Evolutionary conservation across 345 rosid species (phyloP), one percentile per base, ranked within the genome.

Genomic region (Garcia nutans): DNA sequence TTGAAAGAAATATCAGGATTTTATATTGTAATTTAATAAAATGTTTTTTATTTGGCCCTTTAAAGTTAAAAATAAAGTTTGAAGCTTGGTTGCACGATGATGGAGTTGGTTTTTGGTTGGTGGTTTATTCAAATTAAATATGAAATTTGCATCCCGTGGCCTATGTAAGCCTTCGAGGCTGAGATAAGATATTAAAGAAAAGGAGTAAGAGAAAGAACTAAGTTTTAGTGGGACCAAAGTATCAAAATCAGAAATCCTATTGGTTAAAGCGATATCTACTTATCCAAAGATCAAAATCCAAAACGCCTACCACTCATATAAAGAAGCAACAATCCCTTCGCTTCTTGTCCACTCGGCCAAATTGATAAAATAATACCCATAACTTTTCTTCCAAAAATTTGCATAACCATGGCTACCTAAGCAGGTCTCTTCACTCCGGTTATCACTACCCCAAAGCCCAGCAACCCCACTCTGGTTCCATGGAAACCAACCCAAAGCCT

Each of bases 401-500:
- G 62, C 71, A 76, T 65, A 74, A 72, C 79, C 55, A 91, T 91
- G 96, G 92, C 94, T 81, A 82, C 91, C 42, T 92, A 87, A 82
- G 84, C 94, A 41, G 84, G 85, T 45, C 79, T 88, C 87, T 81
- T 88, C 78, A 82, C 83, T 77, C 85, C 90, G 17, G 76, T 88
- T 74, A 70, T 91, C 74, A 74, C 84, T 54, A 74, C 91, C 74
- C 76, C 83, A 22, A 83, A 86, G 65, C 75, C 87, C 45, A 80
- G 61, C 23, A 72, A 87, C 31, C 86, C 41, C 41, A 37, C 41
- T 37, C 41, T 37, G 41, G 41, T 81, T 28, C 89, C 86, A 60
- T 83, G 85, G 86, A 85, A 83, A 66, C 89, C 84, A 65, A 44
- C 67, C 78, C 87, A 28, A 85, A 74, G 79, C 72, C 87, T 26